Evolutionary conservation across 2,329 filamentous ascomycete genomes (phyloP).

Genomic region (Ilyonectria robusta): DNA sequence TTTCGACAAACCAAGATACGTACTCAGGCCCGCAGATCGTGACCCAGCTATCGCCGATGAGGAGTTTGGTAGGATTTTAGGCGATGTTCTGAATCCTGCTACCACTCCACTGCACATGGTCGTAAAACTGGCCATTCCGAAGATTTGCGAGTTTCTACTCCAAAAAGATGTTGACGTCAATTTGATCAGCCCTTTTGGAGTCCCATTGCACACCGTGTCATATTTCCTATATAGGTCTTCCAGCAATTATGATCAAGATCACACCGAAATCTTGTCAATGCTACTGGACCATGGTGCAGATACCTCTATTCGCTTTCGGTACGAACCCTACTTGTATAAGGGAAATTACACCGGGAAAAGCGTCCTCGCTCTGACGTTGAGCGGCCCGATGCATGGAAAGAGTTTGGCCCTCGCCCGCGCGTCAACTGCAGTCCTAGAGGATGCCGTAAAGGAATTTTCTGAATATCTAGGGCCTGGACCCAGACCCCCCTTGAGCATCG

Average conservation of each 20-base stretch:
- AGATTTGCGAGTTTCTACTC: neutral
- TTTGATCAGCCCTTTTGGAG: neutral
- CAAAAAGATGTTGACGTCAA: neutral
- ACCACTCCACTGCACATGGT: neutral
- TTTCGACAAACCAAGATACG: neutral
- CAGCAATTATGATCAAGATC: neutral
- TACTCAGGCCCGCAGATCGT: neutral
- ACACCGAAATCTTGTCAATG: neutral
- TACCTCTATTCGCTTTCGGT: neutral
- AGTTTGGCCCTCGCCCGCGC: neutral
- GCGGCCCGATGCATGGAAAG: fast-evolving
- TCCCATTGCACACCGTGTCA: neutral
- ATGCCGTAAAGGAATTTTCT: neutral
- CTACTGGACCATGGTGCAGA: constrained; percentile 12
- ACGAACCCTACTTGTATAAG: neutral
- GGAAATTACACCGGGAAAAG: neutral
- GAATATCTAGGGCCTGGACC: neutral
- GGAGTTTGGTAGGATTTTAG: neutral
- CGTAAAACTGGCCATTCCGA: neutral
- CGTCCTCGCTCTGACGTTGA: neutral
- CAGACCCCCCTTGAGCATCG: neutral
- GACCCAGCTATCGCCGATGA: neutral
- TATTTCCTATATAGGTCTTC: neutral
- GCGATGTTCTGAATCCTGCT: neutral
- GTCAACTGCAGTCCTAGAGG: neutral